Percentiles rank a stretch among this genome's conserved stretches.
phyloP scores from a whole-genome alignment of 129 eudicot species.

The Kitagawia praeruptora region DNA sequence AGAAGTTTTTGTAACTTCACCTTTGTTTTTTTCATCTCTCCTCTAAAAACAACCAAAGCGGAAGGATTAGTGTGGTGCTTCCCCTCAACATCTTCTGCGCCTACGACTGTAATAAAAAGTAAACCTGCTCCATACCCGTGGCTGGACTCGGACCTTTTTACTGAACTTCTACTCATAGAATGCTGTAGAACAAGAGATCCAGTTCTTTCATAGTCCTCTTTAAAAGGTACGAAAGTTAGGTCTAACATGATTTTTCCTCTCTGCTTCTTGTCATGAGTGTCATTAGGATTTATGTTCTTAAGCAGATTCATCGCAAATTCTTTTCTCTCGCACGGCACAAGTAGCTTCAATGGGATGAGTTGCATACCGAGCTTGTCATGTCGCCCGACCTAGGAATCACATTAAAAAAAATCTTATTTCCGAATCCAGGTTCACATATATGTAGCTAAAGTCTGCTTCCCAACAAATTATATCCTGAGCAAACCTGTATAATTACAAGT shows the following conservation, averaged over 20 bases:
- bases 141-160: constrained; percentile 22
- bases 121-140: constrained; percentile 29
- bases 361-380: constrained; percentile 65
- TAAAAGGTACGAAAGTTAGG: constrained; percentile 47
- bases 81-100: constrained; percentile 54
- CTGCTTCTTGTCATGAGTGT: constrained; percentile 41
- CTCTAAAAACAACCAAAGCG: constrained; percentile 41
- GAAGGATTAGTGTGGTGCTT: constrained; percentile 50
- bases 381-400: constrained; percentile 34
- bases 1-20: constrained; percentile 22
- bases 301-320: constrained; percentile 39
- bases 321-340: constrained; percentile 41
- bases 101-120: constrained; percentile 36
- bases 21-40: constrained; percentile 51
- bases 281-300: constrained; percentile 35
- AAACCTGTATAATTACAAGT: background rate
- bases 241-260: constrained; percentile 54
- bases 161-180: constrained; percentile 21
- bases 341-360: constrained; percentile 43
- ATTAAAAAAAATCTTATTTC: background rate
- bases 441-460: background rate
- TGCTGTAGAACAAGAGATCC: constrained; percentile 26
- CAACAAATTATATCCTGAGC: background rate
- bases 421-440: background rate
- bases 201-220: constrained; percentile 24